phyloP scores from a whole-genome alignment of 2,329 filamentous ascomycete species.

The Emergomyces orientalis region DNA sequence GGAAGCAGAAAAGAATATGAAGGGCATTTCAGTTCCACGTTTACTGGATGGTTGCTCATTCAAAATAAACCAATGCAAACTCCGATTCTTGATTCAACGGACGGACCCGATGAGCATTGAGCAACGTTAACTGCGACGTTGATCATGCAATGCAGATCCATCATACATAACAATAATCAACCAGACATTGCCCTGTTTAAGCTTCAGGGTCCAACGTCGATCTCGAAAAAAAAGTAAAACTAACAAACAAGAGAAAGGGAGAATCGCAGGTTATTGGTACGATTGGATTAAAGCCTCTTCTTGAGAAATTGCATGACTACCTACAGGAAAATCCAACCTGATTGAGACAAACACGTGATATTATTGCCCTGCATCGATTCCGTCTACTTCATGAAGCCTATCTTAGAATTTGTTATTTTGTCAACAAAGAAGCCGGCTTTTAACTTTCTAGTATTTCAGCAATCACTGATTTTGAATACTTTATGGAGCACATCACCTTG shows the following conservation, averaged over 20 bases:
- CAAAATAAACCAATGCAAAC: neutral
- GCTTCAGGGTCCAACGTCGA: slow-evolving; percentile 4
- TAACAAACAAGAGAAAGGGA: slow-evolving; percentile 1
- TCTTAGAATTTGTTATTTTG: neutral
- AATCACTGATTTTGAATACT: neutral
- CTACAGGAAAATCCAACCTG: neutral
- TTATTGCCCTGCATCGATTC: neutral
- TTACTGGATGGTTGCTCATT: neutral
- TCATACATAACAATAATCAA: slow-evolving; percentile 2
- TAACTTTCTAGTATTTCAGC: neutral
- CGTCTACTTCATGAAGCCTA: neutral
- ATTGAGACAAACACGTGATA: neutral
- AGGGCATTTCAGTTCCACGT: neutral
- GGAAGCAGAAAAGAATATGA: neutral
- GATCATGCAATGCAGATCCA: slow-evolving; percentile 1
- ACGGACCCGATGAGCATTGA: neutral
- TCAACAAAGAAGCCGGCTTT: neutral
- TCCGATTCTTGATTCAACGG: neutral
- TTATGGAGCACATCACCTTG: neutral
- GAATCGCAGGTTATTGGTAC: neutral
- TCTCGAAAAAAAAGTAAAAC: neutral
- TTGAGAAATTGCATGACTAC: neutral
- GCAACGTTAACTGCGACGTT: neutral
- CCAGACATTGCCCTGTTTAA: neutral
- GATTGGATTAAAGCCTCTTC: neutral